These are phyloP conservation scores for Pythium sukuiense DNA, from an alignment of 352 stramenopile genomes.

Conservation along the genomic window DNA sequence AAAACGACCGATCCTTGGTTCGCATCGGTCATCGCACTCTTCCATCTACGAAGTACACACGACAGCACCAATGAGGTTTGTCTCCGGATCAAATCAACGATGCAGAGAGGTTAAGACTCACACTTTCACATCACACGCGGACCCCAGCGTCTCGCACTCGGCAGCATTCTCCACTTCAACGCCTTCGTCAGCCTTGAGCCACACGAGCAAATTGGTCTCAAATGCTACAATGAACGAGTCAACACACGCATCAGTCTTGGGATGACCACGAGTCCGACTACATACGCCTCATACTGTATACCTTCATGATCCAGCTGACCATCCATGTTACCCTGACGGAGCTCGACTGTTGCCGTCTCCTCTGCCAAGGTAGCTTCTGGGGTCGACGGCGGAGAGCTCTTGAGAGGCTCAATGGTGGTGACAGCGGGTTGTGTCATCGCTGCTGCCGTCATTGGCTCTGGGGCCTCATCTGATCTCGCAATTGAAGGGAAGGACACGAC, in stretches of 20 bases:
- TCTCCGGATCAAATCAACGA: background rate
- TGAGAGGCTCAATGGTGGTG: background rate
- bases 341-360: background rate
- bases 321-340: background rate
- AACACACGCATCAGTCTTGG: no score
- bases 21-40: background rate
- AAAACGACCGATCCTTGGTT: constrained; percentile 10
- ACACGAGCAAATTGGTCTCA: constrained; percentile 36
- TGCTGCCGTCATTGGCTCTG: background rate
- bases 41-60: constrained; percentile 17
- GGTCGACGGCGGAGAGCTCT: background rate
- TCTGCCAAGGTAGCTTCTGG: background rate
- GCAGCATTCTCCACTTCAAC: constrained; percentile 44
- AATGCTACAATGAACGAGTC: constrained; percentile 24
- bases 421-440: background rate
- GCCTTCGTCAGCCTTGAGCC: constrained; percentile 52
- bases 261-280: no score
- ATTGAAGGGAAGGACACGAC: background rate
- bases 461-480: background rate
- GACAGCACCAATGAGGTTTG: background rate
- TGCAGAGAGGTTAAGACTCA: constrained; percentile 18
- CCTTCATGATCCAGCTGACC: background rate
- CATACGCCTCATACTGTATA: background rate
- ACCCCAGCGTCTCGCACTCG: constrained; percentile 36
- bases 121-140: constrained; percentile 45